Conservation (phyloP, 75 land plant genomes). For the Larix kaempferi region DNA sequence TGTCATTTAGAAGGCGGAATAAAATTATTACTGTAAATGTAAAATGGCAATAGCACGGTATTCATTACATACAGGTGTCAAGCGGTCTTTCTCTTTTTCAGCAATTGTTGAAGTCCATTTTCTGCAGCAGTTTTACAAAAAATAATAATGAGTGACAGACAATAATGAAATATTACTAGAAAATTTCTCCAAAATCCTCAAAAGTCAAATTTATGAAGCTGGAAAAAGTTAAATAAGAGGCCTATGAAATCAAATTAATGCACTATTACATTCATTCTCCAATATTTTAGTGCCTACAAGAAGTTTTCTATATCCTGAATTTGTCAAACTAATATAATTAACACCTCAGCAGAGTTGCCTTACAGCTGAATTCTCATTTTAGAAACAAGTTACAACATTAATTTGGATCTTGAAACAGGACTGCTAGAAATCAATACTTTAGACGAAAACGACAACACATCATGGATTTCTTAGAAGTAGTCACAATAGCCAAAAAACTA, state of each 20-base stretch:
- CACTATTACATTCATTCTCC: background rate
- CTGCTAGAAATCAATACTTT: background rate
- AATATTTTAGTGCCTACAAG: background rate
- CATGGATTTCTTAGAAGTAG: background rate
- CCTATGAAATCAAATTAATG: background rate
- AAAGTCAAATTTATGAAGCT: background rate
- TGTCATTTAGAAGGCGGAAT: background rate
- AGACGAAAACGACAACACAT: background rate
- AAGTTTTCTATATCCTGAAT: background rate
- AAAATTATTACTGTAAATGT: background rate
- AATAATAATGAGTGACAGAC: background rate
- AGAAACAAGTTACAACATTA: background rate
- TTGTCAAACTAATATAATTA: background rate
- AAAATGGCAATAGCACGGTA: background rate
- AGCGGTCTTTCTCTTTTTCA: constrained; percentile 79
- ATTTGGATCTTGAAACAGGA: background rate
- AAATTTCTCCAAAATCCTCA: background rate
- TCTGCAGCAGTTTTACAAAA: constrained; percentile 29
- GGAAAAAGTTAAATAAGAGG: background rate
- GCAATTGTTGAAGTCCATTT: constrained; percentile 86
- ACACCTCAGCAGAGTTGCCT: background rate
- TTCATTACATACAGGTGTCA: constrained; percentile 71
- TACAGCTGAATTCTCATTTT: background rate
- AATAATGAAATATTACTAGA: background rate
- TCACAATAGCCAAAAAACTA: background rate